These are phyloP conservation scores for Typha latifolia DNA, from an alignment of 176 grass and related monocot species.

Conservation along the genomic window DNA sequence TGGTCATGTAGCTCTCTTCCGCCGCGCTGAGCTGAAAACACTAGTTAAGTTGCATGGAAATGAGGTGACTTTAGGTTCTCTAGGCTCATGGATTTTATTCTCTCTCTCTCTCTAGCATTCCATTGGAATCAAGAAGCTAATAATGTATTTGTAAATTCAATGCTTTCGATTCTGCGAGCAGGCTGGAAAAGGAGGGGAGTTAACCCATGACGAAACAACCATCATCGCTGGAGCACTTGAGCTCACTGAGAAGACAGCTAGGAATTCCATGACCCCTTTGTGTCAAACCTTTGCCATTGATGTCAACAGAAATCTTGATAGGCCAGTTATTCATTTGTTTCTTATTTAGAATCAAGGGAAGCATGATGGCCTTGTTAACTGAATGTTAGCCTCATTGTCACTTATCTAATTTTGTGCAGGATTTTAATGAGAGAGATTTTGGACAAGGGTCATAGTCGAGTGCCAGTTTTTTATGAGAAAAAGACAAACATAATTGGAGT, in stretches of 20 bases:
- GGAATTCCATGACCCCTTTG: slow-evolving; percentile 71
- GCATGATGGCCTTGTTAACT: too few relatives aligned
- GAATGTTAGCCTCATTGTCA: not conserved
- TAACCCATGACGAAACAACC: slow-evolving; percentile 96
- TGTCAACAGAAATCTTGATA: slow-evolving; percentile 77
- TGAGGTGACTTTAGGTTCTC: slow-evolving; percentile 32
- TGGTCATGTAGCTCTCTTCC: slow-evolving; percentile 71
- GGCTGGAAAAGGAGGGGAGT: slow-evolving; percentile 94
- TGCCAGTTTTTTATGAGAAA: slow-evolving; percentile 80
- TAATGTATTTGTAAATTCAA: not conserved
- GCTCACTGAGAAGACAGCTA: slow-evolving; percentile 73
- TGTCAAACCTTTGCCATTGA: slow-evolving; percentile 74
- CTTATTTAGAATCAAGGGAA: too few relatives aligned
- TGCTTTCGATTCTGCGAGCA: slow-evolving; percentile 4
- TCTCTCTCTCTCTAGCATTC: too few relatives aligned
- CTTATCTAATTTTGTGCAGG: slow-evolving; percentile 22
- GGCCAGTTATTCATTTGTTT: not conserved
- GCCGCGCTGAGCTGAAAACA: slow-evolving; percentile 90
- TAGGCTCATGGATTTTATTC: too few relatives aligned
- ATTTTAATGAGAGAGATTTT: slow-evolving; percentile 61
- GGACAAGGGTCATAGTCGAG: slow-evolving; percentile 79
- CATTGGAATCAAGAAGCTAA: too few relatives aligned
- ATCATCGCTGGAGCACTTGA: slow-evolving; percentile 94
- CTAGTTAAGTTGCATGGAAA: slow-evolving; percentile 85
- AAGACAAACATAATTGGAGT: slow-evolving; percentile 87